phyloP scores from a whole-genome alignment of 1,284 basidiomycete genomes.

The Boletus nobilissimus region DNA sequence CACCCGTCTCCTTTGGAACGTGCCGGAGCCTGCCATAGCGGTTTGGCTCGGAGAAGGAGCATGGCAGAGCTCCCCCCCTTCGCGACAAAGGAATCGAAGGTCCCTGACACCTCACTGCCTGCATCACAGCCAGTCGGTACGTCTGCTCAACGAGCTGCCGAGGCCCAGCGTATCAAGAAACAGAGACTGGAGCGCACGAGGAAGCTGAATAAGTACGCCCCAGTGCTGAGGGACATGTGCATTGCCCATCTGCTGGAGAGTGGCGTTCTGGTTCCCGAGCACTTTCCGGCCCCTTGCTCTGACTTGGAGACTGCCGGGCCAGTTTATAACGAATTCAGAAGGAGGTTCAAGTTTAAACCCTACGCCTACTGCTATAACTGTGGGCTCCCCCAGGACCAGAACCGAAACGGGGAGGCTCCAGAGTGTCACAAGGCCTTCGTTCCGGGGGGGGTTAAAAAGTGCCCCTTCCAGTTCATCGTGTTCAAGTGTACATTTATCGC shows the following conservation, averaged over 20 bases:
- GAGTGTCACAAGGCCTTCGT: not conserved
- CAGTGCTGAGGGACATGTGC: not conserved
- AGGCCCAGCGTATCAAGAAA: not conserved
- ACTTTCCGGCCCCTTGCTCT: not conserved
- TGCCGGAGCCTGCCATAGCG: too few relatives aligned
- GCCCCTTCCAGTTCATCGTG: not conserved
- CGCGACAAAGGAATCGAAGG: too few relatives aligned
- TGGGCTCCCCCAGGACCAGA: not conserved
- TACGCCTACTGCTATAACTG: not conserved
- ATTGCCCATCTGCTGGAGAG: not conserved
- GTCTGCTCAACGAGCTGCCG: not conserved
- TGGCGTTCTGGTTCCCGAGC: not conserved
- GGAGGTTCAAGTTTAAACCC: not conserved
- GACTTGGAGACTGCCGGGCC: not conserved
- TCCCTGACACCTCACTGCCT: too few relatives aligned
- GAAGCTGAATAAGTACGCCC: conserved; percentile 7
- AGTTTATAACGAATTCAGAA: not conserved
- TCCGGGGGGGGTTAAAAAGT: not conserved
- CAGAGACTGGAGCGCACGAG: not conserved
- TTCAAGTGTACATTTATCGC: not conserved
- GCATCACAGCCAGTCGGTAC: too few relatives aligned
- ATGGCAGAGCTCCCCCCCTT: too few relatives aligned
- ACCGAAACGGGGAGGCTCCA: not conserved
- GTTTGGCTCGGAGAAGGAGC: too few relatives aligned
- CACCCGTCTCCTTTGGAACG: too few relatives aligned